Percentiles rank a stretch among this genome's conserved stretches.
phyloP scores from a whole-genome alignment of 768 basidiomycete species.

The Xerocomellus chrysenteron region DNA sequence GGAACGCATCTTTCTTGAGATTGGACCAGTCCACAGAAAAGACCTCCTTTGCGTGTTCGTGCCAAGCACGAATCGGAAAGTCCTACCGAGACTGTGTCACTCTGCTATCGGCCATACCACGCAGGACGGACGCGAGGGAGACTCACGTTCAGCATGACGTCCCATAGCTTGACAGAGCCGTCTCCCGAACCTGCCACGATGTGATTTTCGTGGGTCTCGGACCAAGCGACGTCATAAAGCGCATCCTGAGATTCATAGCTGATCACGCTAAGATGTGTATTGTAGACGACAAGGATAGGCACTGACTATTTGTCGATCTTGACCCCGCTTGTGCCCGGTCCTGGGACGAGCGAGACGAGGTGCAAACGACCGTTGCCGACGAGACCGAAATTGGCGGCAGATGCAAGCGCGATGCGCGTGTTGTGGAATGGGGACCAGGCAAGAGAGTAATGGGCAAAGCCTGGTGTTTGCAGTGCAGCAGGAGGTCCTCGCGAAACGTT shows the following conservation, averaged over 20 bases:
- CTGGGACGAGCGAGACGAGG: constrained; percentile 52
- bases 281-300: neutral
- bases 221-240: constrained; percentile 91
- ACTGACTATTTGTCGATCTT: constrained; percentile 71
- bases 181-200: constrained; percentile 87
- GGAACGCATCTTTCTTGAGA: constrained; percentile 82
- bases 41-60: constrained; percentile 91
- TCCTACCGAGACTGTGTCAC: constrained; percentile 53
- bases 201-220: constrained; percentile 93
- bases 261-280: constrained; percentile 8
- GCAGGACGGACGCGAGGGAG: neutral
- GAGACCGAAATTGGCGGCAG: constrained; percentile 90
- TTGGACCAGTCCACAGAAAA: constrained; percentile 97
- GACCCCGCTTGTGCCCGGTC: constrained; percentile 42
- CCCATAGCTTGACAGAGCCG: constrained; percentile 89
- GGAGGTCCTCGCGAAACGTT: constrained; percentile 40
- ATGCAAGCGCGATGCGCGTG: constrained; percentile 71
- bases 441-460: constrained; percentile 78
- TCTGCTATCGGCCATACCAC: constrained; percentile 23
- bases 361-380: constrained; percentile 94
- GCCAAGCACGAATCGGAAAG: constrained; percentile 87
- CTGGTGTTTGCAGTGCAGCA: constrained; percentile 65
- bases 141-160: constrained; percentile 78
- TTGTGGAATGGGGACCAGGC: constrained; percentile 88
- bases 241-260: constrained; percentile 92